Conservation (phyloP, 805 yeast species). For the Starmerella apicola region DNA sequence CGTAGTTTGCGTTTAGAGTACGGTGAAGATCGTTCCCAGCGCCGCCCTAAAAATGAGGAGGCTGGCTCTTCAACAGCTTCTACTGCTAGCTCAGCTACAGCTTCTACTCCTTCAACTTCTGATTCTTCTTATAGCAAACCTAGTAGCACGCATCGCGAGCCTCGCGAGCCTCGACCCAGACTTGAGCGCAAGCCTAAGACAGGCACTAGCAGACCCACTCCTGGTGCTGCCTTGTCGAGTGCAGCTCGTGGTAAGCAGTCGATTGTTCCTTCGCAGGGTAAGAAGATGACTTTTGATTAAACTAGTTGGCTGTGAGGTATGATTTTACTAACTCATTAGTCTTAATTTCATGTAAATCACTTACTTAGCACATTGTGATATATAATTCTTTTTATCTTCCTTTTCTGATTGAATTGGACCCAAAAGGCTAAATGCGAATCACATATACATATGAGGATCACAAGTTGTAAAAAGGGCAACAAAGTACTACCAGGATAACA, state of each 20-base stretch:
- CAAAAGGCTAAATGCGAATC: too few relatives aligned
- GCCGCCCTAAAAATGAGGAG: conserved; percentile 36
- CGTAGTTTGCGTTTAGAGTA: conserved; percentile 75
- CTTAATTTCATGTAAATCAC: neutral
- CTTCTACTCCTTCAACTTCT: neutral
- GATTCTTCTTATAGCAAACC: neutral
- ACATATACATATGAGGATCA: too few relatives aligned
- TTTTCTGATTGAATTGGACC: too few relatives aligned
- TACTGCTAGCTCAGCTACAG: neutral
- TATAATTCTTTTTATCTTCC: too few relatives aligned
- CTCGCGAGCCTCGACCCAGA: neutral
- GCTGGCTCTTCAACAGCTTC: conserved; percentile 1
- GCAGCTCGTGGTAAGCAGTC: conserved; percentile 87
- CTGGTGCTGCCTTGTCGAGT: conserved; percentile 75
- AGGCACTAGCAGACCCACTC: conserved; percentile 21
- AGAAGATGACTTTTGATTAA: conserved; percentile 57
- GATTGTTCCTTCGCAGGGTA: conserved; percentile 82
- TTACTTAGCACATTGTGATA: too few relatives aligned
- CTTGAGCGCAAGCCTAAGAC: conserved; percentile 10
- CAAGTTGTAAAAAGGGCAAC: too few relatives aligned
- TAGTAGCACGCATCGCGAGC: neutral
- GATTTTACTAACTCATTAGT: neutral
- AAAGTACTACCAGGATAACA: too few relatives aligned
- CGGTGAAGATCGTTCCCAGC: conserved; percentile 88
- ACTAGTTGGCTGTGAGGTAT: neutral